These are phyloP conservation scores for Dictyophora rubrovolvata DNA, from an alignment of 768 basidiomycete genomes.

Conservation along the genomic window DNA sequence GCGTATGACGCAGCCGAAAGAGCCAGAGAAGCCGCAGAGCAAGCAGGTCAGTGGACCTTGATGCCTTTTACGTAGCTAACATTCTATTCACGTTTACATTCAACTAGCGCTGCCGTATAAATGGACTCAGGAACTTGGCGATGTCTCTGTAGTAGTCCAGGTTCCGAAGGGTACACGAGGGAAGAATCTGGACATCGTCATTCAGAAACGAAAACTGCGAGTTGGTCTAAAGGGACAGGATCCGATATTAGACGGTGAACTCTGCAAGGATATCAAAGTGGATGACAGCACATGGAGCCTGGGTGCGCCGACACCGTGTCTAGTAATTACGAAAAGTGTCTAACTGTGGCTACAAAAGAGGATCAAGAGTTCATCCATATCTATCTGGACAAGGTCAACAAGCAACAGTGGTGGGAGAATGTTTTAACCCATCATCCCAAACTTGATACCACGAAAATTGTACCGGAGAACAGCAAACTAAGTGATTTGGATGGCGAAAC, in stretches of 20 bases:
- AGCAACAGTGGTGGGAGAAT: constrained; percentile 96
- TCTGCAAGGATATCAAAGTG: constrained; percentile 88
- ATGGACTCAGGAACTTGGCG: constrained; percentile 86
- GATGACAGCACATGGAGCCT: constrained; percentile 98
- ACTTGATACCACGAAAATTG: constrained; percentile 93
- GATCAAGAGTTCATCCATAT: constrained; percentile 64
- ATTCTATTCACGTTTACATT: constrained; percentile 14
- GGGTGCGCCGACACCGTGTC: constrained; percentile 35
- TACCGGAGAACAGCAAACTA: constrained; percentile 89
- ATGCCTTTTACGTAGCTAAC: constrained; percentile 14
- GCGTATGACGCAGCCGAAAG: constrained; percentile 55
- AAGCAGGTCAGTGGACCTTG: constrained; percentile 54
- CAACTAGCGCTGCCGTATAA: constrained; percentile 71
- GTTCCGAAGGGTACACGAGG: constrained; percentile 83
- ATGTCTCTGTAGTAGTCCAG: constrained; percentile 73
- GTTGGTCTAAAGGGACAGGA: constrained; percentile 81
- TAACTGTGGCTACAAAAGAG: constrained; percentile 35
- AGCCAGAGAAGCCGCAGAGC: constrained; percentile 65
- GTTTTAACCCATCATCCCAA: constrained; percentile 92
- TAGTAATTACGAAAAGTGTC: not conserved
- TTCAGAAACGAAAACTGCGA: constrained; percentile 75
- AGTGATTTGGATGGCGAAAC: constrained; percentile 96
- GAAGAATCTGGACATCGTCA: constrained; percentile 58
- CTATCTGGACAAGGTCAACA: constrained; percentile 79
- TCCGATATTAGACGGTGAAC: constrained; percentile 77